Conservation (phyloP, 257 asterid species). For the Plectranthus barbatus region DNA sequence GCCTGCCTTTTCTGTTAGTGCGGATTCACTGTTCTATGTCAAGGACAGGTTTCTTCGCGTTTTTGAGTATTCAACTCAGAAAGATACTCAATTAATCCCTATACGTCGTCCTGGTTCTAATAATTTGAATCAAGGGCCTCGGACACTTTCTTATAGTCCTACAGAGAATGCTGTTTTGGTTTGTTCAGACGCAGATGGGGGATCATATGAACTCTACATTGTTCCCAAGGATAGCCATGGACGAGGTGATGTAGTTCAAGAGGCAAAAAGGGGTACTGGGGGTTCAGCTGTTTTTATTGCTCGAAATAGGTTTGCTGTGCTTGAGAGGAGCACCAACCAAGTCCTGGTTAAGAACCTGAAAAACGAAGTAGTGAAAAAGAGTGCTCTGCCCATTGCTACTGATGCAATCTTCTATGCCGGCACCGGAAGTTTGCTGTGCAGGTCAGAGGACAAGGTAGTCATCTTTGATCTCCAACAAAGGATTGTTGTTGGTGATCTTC, state of each 20-base stretch:
- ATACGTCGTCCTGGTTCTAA: constrained; percentile 88
- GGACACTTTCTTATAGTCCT: constrained; percentile 84
- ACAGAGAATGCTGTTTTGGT: constrained; percentile 84
- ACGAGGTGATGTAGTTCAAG: constrained; percentile 78
- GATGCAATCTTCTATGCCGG: constrained; percentile 92
- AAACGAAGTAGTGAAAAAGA: constrained; percentile 72
- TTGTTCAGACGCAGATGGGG: constrained; percentile 92
- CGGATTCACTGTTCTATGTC: constrained; percentile 70
- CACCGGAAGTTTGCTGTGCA: too few relatives aligned
- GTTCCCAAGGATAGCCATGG: constrained; percentile 79
- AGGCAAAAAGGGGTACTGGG: constrained; percentile 81
- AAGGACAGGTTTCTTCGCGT: constrained; percentile 79
- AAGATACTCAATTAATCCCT: constrained; percentile 76
- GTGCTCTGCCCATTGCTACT: constrained; percentile 61
- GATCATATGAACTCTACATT: constrained; percentile 85
- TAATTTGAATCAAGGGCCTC: constrained; percentile 77
- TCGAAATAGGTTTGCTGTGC: too few relatives aligned
- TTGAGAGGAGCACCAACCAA: constrained; percentile 73
- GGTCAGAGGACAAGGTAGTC: constrained; percentile 89
- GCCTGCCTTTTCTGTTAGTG: constrained; percentile 79
- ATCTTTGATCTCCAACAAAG: constrained; percentile 92
- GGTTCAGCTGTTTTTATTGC: constrained; percentile 91
- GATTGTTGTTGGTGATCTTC: constrained; percentile 75
- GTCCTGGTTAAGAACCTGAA: constrained; percentile 74
- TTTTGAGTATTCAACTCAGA: constrained; percentile 85